Conservation (phyloP, 768 basidiomycete genomes). For the Pleurotus djamor region DNA sequence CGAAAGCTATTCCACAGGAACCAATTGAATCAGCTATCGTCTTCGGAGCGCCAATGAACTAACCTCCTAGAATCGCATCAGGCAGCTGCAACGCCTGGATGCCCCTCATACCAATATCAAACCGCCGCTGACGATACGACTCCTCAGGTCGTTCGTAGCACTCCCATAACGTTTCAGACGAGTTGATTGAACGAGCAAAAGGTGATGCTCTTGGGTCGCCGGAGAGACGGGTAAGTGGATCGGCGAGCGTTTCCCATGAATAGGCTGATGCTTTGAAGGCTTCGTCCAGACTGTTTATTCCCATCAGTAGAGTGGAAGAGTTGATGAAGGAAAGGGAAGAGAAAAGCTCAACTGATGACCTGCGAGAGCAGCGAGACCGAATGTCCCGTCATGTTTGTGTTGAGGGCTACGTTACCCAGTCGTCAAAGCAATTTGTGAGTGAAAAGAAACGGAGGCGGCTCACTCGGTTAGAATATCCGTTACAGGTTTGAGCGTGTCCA, state of each 20-base stretch:
- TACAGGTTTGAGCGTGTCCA: conserved; percentile 29
- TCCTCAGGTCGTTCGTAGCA: conserved; percentile 14
- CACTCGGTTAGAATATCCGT: conserved; percentile 24
- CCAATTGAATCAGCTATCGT: not conserved
- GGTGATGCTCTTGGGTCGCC: conserved; percentile 19
- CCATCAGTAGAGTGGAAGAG: too few relatives aligned
- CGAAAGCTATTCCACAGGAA: conserved; percentile 30
- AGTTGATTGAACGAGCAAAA: conserved; percentile 18
- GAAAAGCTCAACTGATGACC: conserved; percentile 17
- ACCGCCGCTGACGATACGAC: conserved; percentile 13
- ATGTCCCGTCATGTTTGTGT: conserved; percentile 15
- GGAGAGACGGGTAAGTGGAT: conserved; percentile 20
- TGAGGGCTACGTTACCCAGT: conserved; percentile 3
- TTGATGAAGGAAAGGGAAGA: too few relatives aligned
- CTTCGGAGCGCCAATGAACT: not conserved
- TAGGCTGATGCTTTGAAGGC: conserved; percentile 25
- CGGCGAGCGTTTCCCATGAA: conserved; percentile 26
- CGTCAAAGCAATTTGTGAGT: not conserved
- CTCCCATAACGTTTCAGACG: conserved; percentile 15
- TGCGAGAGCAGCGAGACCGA: conserved; percentile 20
- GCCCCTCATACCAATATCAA: conserved; percentile 20
- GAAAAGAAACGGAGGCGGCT: not conserved
- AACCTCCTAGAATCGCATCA: conserved; percentile 14
- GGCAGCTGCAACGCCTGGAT: conserved; percentile 12
- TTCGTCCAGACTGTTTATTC: conserved; percentile 24